Conservation (phyloP, 768 basidiomycete genomes). For the Scleroderma citrinum region DNA sequence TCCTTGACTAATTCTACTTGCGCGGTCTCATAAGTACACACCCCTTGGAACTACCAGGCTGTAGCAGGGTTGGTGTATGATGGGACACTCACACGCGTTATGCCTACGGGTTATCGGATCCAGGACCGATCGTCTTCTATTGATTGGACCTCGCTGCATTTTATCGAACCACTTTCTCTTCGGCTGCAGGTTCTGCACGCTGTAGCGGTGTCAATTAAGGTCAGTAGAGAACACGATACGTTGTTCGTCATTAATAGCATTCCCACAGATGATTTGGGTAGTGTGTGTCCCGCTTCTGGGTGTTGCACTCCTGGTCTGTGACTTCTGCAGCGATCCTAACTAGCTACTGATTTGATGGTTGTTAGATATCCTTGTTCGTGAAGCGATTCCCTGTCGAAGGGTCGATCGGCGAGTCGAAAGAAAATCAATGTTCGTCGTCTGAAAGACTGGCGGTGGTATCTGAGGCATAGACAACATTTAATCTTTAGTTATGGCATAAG, state of each 20-base stretch:
- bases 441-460: background rate
- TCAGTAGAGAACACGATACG: slow-evolving; percentile 22
- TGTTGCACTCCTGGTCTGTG: slow-evolving; percentile 53
- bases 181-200: slow-evolving; percentile 43
- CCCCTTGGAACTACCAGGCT: slow-evolving; percentile 41
- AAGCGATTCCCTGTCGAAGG: slow-evolving; percentile 22
- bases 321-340: background rate
- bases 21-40: slow-evolving; percentile 4
- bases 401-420: slow-evolving; percentile 11
- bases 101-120: slow-evolving; percentile 45
- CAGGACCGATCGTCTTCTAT: slow-evolving; percentile 41
- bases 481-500: background rate
- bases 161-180: slow-evolving; percentile 40
- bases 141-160: slow-evolving; percentile 46
- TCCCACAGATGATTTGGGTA: slow-evolving; percentile 60
- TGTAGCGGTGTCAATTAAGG: slow-evolving; percentile 61
- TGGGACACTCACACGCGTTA: slow-evolving; percentile 38
- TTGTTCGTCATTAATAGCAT: background rate
- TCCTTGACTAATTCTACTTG: background rate
- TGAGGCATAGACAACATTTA: background rate
- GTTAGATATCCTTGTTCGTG: slow-evolving; percentile 26
- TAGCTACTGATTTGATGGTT: slow-evolving; percentile 7
- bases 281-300: slow-evolving; percentile 67
- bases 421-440: slow-evolving; percentile 9
- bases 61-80: slow-evolving; percentile 73